These are phyloP conservation scores for Punica granatum DNA, from an alignment of 345 rosid genomes.

Conservation along the genomic window DNA sequence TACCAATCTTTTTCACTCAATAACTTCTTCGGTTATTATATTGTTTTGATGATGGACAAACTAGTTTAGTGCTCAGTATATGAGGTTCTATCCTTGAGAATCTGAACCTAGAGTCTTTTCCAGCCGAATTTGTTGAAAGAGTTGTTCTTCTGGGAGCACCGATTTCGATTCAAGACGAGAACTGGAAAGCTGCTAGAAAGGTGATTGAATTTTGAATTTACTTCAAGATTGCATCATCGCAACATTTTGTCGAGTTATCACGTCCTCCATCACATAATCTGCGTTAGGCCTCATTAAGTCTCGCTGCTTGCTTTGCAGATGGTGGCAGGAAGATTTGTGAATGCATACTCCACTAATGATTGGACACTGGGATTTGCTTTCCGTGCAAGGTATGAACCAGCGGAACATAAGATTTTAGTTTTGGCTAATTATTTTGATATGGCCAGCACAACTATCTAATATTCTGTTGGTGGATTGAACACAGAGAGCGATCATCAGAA, in stretches of 20 bases:
- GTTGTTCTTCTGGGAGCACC: conserved; percentile 96
- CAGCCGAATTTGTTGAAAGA: conserved; percentile 91
- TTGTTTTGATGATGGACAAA: neutral
- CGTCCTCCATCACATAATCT: neutral
- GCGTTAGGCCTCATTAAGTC: neutral
- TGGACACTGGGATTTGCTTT: conserved; percentile 96
- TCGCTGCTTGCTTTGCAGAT: conserved; percentile 49
- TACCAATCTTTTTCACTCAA: conserved; percentile 11
- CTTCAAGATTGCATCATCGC: neutral
- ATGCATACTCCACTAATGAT: conserved; percentile 77
- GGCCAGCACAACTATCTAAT: neutral
- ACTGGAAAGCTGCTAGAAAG: conserved; percentile 85
- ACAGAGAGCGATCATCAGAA: neutral
- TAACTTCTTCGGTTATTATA: neutral
- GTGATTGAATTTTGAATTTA: conserved; percentile 23
- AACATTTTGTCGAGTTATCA: neutral
- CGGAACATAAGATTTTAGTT: neutral
- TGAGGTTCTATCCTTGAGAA: neutral
- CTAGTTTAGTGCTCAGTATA: neutral
- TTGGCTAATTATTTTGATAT: neutral
- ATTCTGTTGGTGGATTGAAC: neutral
- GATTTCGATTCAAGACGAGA: conserved; percentile 66
- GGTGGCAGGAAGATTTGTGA: conserved; percentile 96
- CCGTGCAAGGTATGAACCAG: conserved; percentile 73
- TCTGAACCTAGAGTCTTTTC: conserved; percentile 15